phyloP scores from a whole-genome alignment of 202 grass and related monocot species.

The Setaria viridis region DNA sequence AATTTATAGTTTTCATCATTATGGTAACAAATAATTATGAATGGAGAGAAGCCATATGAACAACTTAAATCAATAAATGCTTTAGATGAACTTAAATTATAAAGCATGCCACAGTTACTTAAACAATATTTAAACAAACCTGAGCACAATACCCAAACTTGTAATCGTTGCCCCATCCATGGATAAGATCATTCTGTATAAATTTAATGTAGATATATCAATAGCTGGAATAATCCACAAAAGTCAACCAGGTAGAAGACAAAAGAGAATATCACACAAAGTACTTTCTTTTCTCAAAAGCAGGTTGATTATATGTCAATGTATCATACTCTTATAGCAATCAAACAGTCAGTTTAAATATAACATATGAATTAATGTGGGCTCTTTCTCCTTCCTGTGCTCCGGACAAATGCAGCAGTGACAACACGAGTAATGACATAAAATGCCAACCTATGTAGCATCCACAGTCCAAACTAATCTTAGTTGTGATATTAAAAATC shows the following conservation, averaged over 20 bases:
- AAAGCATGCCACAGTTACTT: slow-evolving; percentile 38
- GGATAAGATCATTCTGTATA: slow-evolving; percentile 85
- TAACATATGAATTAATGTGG: slow-evolving; percentile 1
- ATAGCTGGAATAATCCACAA: slow-evolving; percentile 17
- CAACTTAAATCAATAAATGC: not conserved
- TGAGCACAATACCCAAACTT: slow-evolving; percentile 97
- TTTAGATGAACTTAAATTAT: slow-evolving; percentile 18
- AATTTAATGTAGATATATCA: slow-evolving; percentile 35
- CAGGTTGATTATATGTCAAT: slow-evolving; percentile 24
- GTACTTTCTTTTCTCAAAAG: not conserved
- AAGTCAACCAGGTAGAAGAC: slow-evolving; percentile 16
- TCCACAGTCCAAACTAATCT: not conserved
- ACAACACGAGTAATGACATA: not conserved
- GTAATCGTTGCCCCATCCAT: slow-evolving; percentile 93
- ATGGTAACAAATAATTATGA: not conserved
- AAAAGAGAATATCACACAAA: slow-evolving; percentile 12
- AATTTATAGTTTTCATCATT: not conserved
- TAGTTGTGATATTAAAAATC: not conserved
- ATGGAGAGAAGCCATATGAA: not conserved
- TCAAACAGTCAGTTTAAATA: slow-evolving; percentile 14
- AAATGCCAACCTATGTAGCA: not conserved
- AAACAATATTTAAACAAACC: slow-evolving; percentile 55
- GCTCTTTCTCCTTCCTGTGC: not conserved
- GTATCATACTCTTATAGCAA: not conserved
- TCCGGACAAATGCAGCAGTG: slow-evolving; percentile 5